These are phyloP conservation scores for Collybia nuda DNA, from an alignment of 768 basidiomycete species.

Conservation along the genomic window DNA sequence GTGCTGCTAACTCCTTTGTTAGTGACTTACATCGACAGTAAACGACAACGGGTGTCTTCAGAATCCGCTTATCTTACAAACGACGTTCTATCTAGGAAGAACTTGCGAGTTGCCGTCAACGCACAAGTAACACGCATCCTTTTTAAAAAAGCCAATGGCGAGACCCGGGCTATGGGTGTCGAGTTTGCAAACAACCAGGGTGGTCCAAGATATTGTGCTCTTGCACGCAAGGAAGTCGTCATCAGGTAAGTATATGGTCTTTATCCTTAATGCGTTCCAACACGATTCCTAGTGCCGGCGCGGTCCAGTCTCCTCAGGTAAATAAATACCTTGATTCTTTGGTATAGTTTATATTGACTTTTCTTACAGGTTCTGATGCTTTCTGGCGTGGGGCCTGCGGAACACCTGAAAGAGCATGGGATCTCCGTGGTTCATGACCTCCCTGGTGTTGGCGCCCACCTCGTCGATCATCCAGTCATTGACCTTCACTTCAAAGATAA, in stretches of 20 bases:
- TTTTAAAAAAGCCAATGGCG: slow-evolving; percentile 41
- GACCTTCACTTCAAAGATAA: slow-evolving; percentile 54
- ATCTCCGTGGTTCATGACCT: slow-evolving; percentile 63
- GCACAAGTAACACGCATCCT: slow-evolving; percentile 59
- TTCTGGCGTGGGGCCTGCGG: slow-evolving; percentile 74
- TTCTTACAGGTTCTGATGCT: slow-evolving; percentile 59
- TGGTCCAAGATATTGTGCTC: slow-evolving; percentile 41
- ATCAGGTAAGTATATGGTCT: slow-evolving; percentile 43
- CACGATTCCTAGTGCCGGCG: slow-evolving; percentile 43
- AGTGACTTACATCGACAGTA: slow-evolving; percentile 70
- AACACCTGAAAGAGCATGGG: slow-evolving; percentile 47
- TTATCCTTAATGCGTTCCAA: slow-evolving; percentile 6
- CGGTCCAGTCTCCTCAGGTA: slow-evolving; percentile 59
- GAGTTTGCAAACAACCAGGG: slow-evolving; percentile 47
- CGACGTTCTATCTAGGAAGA: slow-evolving; percentile 61
- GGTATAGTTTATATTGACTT: background rate
- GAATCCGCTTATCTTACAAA: slow-evolving; percentile 69
- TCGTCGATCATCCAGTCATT: slow-evolving; percentile 68
- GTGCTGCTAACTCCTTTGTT: background rate
- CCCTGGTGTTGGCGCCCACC: slow-evolving; percentile 72
- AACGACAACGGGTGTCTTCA: slow-evolving; percentile 55
- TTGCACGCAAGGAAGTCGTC: slow-evolving; percentile 59
- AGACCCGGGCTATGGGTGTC: slow-evolving; percentile 56
- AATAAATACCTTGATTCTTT: slow-evolving; percentile 13
- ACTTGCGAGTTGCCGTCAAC: slow-evolving; percentile 59